These are phyloP conservation scores for Platanthera zijinensis DNA, from an alignment of 106 monocot genomes.

Conservation along the genomic window DNA sequence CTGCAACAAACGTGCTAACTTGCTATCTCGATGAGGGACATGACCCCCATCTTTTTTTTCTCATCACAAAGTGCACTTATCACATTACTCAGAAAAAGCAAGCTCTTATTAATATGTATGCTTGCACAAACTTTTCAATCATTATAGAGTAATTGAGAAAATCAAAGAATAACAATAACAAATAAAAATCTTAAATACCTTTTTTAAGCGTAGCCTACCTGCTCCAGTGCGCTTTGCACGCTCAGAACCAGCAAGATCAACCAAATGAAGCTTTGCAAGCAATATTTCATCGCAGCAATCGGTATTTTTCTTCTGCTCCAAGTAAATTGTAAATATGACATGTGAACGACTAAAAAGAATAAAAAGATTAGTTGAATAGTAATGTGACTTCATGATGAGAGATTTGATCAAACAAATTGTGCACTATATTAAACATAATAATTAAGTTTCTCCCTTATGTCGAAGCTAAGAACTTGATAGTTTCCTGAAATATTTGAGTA, in stretches of 20 bases:
- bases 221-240: conserved; percentile 96
- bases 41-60: conserved; percentile 93
- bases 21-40: conserved; percentile 99
- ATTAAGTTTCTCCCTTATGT: not conserved
- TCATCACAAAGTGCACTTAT: conserved; percentile 98
- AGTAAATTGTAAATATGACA: conserved; percentile 90
- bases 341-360: conserved; percentile 76
- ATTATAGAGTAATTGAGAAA: not conserved
- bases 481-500: too few species aligned
- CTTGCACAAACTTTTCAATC: conserved; percentile 26
- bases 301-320: conserved; percentile 70
- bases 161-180: not conserved
- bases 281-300: conserved; percentile 60
- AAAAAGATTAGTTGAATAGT: not conserved
- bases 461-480: not conserved
- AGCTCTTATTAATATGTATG: conserved; percentile 84
- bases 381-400: not conserved
- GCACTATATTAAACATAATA: not conserved
- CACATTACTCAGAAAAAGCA: conserved; percentile 92
- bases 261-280: conserved; percentile 81
- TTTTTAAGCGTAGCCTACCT: conserved; percentile 84
- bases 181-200: conserved; percentile 31
- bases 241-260: conserved; percentile 98
- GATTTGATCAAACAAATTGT: not conserved
- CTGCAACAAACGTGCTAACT: conserved; percentile 87